These are phyloP conservation scores for Fusarium sp. DNA, from an alignment of 2,329 filamentous ascomycete genomes.

Conservation along the genomic window DNA sequence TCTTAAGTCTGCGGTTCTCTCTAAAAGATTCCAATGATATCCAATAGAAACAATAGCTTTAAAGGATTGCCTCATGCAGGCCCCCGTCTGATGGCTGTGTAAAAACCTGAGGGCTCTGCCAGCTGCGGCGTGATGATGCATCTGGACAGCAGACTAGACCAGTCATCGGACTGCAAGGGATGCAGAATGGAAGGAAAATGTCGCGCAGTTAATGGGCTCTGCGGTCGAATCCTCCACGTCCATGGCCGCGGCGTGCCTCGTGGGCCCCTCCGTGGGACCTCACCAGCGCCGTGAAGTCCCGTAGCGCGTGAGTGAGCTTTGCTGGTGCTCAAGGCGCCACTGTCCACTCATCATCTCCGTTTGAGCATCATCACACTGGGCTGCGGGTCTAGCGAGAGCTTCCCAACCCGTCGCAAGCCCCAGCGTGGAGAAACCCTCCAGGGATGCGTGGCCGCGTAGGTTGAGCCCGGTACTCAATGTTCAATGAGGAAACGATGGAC, in stretches of 20 bases:
- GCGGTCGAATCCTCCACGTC: slow-evolving; percentile 26
- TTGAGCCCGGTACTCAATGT: slow-evolving; percentile 24
- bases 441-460: slow-evolving; percentile 37
- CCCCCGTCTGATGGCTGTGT: neutral
- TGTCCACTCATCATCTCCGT: slow-evolving; percentile 46
- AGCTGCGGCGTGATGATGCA: slow-evolving; percentile 12
- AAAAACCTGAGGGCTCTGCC: slow-evolving; percentile 1
- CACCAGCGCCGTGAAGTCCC: slow-evolving; percentile 33
- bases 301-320: slow-evolving; percentile 26
- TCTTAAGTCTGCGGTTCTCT: neutral
- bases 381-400: slow-evolving; percentile 28
- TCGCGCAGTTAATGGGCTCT: slow-evolving; percentile 36
- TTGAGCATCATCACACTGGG: slow-evolving; percentile 39
- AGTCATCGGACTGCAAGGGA: slow-evolving; percentile 27
- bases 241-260: slow-evolving; percentile 34
- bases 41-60: neutral
- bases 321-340: slow-evolving; percentile 11
- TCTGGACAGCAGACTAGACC: slow-evolving; percentile 6
- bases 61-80: slow-evolving; percentile 15
- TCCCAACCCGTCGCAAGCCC: neutral
- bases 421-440: slow-evolving; percentile 31
- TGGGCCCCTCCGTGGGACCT: slow-evolving; percentile 39
- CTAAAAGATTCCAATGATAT: slow-evolving; percentile 5
- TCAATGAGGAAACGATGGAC: slow-evolving; percentile 31
- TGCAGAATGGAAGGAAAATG: slow-evolving; percentile 29